These are phyloP conservation scores for Penicillium roqueforti DNA, from an alignment of 495 filamentous ascomycete species.

Conservation along the genomic window DNA sequence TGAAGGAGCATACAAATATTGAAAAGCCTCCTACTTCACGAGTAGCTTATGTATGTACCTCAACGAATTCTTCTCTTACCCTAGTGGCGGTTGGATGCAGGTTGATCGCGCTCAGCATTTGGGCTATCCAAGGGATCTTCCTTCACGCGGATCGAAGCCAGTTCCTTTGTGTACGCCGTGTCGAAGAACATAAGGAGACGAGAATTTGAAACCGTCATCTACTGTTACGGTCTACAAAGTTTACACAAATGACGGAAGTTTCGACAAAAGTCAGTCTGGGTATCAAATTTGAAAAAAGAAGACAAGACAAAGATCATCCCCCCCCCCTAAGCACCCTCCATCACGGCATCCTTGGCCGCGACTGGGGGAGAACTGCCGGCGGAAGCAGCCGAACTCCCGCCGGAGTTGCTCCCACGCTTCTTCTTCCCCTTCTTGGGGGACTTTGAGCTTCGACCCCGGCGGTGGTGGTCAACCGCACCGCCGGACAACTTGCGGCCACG, in stretches of 20 bases:
- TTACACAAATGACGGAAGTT: background rate
- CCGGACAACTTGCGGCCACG: background rate
- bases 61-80: no score
- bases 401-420: background rate
- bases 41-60: no score
- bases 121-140: no score
- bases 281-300: background rate
- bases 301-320: background rate
- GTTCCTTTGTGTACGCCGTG: no score
- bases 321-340: background rate
- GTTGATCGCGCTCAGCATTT: no score
- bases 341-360: background rate
- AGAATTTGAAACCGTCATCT: no score
- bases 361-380: background rate
- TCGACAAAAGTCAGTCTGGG: background rate
- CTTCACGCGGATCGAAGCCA: no score
- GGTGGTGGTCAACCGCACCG: background rate
- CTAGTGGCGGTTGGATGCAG: no score
- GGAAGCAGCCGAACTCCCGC: background rate
- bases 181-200: no score
- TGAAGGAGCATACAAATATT: no score
- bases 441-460: background rate
- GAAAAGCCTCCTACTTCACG: no score
- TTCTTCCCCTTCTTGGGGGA: background rate
- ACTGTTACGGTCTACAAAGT: background rate